Evolutionary conservation across 164 flowering plant species (phyloP).

Genomic region (Vitis rupestris): DNA sequence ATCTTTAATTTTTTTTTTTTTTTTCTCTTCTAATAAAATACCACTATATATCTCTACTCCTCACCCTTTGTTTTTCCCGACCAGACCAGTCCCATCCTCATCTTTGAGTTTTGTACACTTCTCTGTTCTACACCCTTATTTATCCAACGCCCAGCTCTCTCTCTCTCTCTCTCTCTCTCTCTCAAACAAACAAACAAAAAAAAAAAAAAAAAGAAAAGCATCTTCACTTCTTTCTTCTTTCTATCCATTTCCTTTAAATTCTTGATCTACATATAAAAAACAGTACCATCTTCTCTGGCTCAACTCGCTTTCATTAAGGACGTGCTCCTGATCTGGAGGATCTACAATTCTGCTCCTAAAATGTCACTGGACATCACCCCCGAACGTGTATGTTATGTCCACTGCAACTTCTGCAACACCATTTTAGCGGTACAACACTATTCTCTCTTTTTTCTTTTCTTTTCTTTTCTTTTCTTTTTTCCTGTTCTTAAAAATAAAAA

Average conservation of each 20-base stretch:
- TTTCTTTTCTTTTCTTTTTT: neutral
- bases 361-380: conserved; percentile 65
- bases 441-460: conserved; percentile 1
- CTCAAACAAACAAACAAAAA: too few relatives aligned
- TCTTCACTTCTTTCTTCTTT: neutral
- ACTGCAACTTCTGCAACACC: conserved; percentile 98
- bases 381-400: conserved; percentile 86
- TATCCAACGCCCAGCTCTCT: neutral
- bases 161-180: conserved; percentile 20
- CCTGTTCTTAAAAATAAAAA: neutral
- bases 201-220: too few relatives aligned
- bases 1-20: neutral
- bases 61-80: conserved; percentile 17
- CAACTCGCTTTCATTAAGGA: too few relatives aligned
- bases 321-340: too few relatives aligned
- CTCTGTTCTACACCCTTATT: neutral
- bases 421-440: conserved; percentile 75
- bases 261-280: neutral
- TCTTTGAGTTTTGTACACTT: conserved; percentile 23
- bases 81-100: conserved; percentile 31
- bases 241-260: neutral
- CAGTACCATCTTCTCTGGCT: too few relatives aligned
- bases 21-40: neutral
- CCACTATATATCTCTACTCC: conserved; percentile 7
- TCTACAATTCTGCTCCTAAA: neutral